Evolutionary conservation across 2,329 filamentous ascomycete genomes (phyloP).

Genomic region (Cladosporium sp.): DNA sequence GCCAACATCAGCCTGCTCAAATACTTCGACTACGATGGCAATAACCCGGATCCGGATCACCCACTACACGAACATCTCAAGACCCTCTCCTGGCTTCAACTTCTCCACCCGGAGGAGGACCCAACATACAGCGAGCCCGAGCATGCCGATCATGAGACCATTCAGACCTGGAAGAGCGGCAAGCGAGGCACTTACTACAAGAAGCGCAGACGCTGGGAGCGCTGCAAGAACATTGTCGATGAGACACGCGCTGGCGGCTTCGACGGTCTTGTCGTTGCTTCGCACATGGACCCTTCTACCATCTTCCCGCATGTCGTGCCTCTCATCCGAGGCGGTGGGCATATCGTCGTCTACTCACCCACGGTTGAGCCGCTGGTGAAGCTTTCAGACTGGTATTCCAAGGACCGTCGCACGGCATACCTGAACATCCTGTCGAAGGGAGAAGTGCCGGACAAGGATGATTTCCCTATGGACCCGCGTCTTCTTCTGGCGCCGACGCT

Average conservation of each 20-base stretch:
- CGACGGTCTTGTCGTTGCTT: slow-evolving; percentile 77
- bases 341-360: slow-evolving; percentile 83
- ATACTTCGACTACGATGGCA: slow-evolving; percentile 83
- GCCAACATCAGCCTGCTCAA: slow-evolving; percentile 83
- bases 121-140: slow-evolving; percentile 68
- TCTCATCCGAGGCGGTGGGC: slow-evolving; percentile 75
- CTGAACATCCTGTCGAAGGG: slow-evolving; percentile 39
- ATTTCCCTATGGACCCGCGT: slow-evolving; percentile 86
- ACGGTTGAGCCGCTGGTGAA: slow-evolving; percentile 73
- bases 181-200: slow-evolving; percentile 83
- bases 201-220: slow-evolving; percentile 79
- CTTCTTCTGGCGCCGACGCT: slow-evolving; percentile 73
- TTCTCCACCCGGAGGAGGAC: slow-evolving; percentile 73
- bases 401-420: slow-evolving; percentile 74
- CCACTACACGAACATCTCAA: slow-evolving; percentile 80
- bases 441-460: slow-evolving; percentile 44
- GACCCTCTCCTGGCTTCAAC: slow-evolving; percentile 85
- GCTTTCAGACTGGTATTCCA: slow-evolving; percentile 80
- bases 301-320: slow-evolving; percentile 74
- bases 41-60: slow-evolving; percentile 58
- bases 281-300: slow-evolving; percentile 73
- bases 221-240: slow-evolving; percentile 68
- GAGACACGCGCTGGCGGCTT: slow-evolving; percentile 72
- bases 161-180: slow-evolving; percentile 72
- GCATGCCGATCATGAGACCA: slow-evolving; percentile 53